These are phyloP conservation scores for Neopestalotiopsis sp. DNA, from an alignment of 2,329 filamentous ascomycete species.

Conservation along the genomic window DNA sequence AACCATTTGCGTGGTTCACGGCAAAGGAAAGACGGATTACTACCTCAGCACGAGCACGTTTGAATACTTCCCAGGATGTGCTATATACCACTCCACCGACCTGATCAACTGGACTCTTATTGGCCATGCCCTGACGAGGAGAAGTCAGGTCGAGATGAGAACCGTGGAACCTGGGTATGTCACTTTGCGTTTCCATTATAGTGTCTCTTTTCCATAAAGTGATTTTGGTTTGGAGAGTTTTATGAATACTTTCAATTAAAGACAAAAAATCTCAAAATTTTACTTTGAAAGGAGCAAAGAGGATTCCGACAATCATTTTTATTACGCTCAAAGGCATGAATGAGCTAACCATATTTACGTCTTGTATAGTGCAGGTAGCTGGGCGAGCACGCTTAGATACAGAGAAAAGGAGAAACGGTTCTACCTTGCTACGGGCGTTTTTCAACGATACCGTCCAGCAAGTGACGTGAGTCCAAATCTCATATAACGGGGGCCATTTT, in stretches of 20 bases:
- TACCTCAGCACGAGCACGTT: slow-evolving; percentile 67
- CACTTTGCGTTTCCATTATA: neutral
- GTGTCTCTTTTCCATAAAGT: neutral
- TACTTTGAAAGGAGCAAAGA: too few relatives aligned
- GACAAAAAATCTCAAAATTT: neutral
- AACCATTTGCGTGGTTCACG: slow-evolving; percentile 45
- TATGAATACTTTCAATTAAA: too few relatives aligned
- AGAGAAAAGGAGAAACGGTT: slow-evolving; percentile 42
- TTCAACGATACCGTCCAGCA: slow-evolving; percentile 47
- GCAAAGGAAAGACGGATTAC: slow-evolving; percentile 39
- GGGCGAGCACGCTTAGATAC: slow-evolving; percentile 53
- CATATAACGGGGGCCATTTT: neutral
- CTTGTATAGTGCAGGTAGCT: slow-evolving; percentile 43
- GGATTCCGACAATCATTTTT: too few relatives aligned
- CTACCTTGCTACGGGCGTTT: slow-evolving; percentile 52
- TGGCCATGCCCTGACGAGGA: slow-evolving; percentile 54
- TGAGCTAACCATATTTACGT: neutral
- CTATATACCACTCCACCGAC: slow-evolving; percentile 62
- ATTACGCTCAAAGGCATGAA: too few relatives aligned
- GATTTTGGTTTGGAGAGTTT: too few relatives aligned
- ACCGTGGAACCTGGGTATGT: slow-evolving; percentile 50
- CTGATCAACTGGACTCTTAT: slow-evolving; percentile 58
- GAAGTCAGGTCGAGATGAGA: slow-evolving; percentile 56
- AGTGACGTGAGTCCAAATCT: slow-evolving; percentile 27
- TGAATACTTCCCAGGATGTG: slow-evolving; percentile 65